phyloP scores from a whole-genome alignment of 1,284 basidiomycete genomes.

The Cutaneotrichosporon curvatum region DNA sequence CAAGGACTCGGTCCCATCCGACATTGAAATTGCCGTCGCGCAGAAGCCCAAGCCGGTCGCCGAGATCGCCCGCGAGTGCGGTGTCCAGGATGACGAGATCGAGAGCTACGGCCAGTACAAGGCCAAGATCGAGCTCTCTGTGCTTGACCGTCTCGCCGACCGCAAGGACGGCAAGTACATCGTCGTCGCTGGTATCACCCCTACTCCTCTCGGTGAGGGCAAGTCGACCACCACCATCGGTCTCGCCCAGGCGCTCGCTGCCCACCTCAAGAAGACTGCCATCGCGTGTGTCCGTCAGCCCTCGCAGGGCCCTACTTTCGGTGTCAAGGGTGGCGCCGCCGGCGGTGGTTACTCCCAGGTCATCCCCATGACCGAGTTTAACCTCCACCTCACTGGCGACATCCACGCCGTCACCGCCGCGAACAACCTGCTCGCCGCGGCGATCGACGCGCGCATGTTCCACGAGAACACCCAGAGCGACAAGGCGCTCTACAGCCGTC shows the following conservation, averaged over 20 bases:
- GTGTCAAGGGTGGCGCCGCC: constrained; percentile 98
- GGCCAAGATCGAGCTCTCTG: constrained; percentile 88
- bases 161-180: constrained; percentile 95
- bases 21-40: constrained; percentile 93
- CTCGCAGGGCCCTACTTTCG: constrained; percentile 97
- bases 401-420: constrained; percentile 97
- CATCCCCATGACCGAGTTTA: constrained; percentile 96
- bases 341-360: constrained; percentile 98
- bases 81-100: constrained; percentile 75
- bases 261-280: constrained; percentile 82
- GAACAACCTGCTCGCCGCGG: constrained; percentile 94
- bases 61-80: constrained; percentile 81
- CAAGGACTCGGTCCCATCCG: constrained; percentile 77
- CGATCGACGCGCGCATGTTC: constrained; percentile 95
- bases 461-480: constrained; percentile 94
- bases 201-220: constrained; percentile 94
- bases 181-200: constrained; percentile 93
- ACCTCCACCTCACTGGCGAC: constrained; percentile 84
- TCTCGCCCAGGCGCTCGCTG: constrained; percentile 91
- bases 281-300: constrained; percentile 99
- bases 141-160: constrained; percentile 76
- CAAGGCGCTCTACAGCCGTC: constrained; percentile 86
- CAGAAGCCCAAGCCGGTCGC: constrained; percentile 87
- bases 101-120: constrained; percentile 96
- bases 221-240: constrained; percentile 99